A percentile compares a stretch with the other conserved stretches of the same genome.
phyloP scores from a whole-genome alignment of 2,329 filamentous ascomycete species.

The Fusarium sp. region DNA sequence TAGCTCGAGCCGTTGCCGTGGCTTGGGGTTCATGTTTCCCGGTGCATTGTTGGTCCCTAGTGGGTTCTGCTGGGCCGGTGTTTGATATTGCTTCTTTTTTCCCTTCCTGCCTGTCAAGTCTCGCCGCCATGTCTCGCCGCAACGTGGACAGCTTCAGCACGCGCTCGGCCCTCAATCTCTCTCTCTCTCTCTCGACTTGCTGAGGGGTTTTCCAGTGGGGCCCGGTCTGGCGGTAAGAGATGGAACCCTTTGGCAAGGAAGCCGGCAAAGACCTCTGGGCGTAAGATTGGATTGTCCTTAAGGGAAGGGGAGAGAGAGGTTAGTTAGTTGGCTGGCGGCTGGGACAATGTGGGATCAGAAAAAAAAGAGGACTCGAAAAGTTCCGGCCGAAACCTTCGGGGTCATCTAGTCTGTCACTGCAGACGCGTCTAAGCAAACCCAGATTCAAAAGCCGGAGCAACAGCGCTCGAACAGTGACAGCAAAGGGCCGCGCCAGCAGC shows the following conservation, averaged over 20 bases:
- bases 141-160: slow-evolving; percentile 36
- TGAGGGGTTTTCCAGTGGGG: slow-evolving; percentile 31
- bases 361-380: slow-evolving; percentile 20
- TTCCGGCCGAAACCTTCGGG: slow-evolving; percentile 39
- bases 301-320: slow-evolving; percentile 35
- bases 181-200: slow-evolving; percentile 24
- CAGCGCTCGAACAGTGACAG: slow-evolving; percentile 20
- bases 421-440: slow-evolving; percentile 12
- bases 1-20: slow-evolving; percentile 36
- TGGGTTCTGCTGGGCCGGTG: slow-evolving; percentile 29
- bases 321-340: slow-evolving; percentile 6
- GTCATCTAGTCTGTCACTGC: slow-evolving; percentile 20
- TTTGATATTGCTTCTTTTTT: slow-evolving; percentile 35
- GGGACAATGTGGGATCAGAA: slow-evolving; percentile 27
- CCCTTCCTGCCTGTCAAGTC: slow-evolving; percentile 11
- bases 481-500: slow-evolving; percentile 11
- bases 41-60: slow-evolving; percentile 27
- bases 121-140: slow-evolving; percentile 39
- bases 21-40: slow-evolving; percentile 24
- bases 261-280: slow-evolving; percentile 17
- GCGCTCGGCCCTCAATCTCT: slow-evolving; percentile 31
- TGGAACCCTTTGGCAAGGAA: slow-evolving; percentile 21
- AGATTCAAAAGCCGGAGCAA: slow-evolving; percentile 25
- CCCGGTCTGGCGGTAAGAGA: slow-evolving; percentile 26
- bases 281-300: slow-evolving; percentile 28